Conservation (phyloP, 2,329 filamentous ascomycete genomes). For the Diaporthe australafricana region DNA sequence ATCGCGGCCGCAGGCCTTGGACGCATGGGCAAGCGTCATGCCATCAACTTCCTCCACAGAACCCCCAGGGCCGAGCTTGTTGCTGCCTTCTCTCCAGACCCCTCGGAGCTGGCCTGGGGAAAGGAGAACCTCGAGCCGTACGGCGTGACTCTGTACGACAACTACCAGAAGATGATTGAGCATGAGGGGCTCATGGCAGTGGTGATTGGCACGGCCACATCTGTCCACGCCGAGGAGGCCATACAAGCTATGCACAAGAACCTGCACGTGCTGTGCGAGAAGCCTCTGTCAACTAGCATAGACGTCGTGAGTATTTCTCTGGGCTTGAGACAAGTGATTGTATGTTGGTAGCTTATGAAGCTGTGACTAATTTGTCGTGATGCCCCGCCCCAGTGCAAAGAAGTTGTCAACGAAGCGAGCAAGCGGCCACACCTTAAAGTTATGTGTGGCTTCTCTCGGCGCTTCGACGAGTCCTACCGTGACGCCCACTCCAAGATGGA, state of each 20-base stretch:
- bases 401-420: slow-evolving; percentile 67
- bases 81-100: slow-evolving; percentile 27
- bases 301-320: slow-evolving; percentile 52
- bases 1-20: slow-evolving; percentile 62
- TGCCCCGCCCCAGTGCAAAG: slow-evolving; percentile 39
- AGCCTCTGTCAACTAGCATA: slow-evolving; percentile 68
- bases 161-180: slow-evolving; percentile 60
- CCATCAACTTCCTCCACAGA: slow-evolving; percentile 52
- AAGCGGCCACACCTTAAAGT: slow-evolving; percentile 71
- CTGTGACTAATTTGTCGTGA: not conserved
- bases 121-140: slow-evolving; percentile 50
- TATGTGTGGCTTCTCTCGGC: slow-evolving; percentile 74
- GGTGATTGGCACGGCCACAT: slow-evolving; percentile 56
- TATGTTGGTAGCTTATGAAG: fast-evolving
- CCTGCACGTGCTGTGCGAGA: slow-evolving; percentile 70
- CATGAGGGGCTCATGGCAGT: slow-evolving; percentile 54
- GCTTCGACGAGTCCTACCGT: slow-evolving; percentile 75
- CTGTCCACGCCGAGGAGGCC: slow-evolving; percentile 68
- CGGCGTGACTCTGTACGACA: slow-evolving; percentile 56
- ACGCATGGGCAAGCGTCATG: slow-evolving; percentile 64
- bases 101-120: slow-evolving; percentile 54
- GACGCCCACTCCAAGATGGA: slow-evolving; percentile 66
- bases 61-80: slow-evolving; percentile 27
- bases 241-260: slow-evolving; percentile 66
- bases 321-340: not conserved